These are phyloP conservation scores for Annona squamosa DNA, from an alignment of 164 flowering plant genomes.

Conservation along the genomic window DNA sequence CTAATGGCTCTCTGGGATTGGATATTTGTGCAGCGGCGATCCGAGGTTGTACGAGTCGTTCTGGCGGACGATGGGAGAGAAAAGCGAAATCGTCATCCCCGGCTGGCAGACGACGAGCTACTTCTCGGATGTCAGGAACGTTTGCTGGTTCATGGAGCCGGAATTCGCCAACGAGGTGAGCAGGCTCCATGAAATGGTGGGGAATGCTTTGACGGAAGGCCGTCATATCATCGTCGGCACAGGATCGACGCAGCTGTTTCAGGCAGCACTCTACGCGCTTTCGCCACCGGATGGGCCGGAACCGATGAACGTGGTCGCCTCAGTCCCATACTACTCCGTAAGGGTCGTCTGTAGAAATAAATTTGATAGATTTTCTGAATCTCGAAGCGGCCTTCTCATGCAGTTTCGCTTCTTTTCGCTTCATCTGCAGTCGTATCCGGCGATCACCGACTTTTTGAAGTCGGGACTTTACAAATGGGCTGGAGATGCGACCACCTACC, in stretches of 20 bases:
- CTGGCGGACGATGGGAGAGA: conserved; percentile 62
- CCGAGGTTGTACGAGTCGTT: conserved; percentile 80
- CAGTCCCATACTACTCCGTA: conserved; percentile 82
- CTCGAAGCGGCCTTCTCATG: neutral
- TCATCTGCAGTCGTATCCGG: conserved; percentile 64
- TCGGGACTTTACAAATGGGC: conserved; percentile 75
- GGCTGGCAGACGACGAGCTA: conserved; percentile 81
- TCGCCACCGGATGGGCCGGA: conserved; percentile 31
- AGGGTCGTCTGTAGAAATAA: conserved; percentile 15
- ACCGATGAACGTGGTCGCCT: conserved; percentile 71
- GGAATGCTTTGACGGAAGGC: conserved; percentile 67
- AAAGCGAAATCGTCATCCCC: conserved; percentile 39
- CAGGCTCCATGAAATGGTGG: conserved; percentile 58
- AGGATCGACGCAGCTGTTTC: conserved; percentile 79
- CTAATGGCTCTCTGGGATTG: neutral
- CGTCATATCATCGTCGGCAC: conserved; percentile 78
- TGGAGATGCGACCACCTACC: conserved; percentile 56
- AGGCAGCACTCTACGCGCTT: conserved; percentile 76
- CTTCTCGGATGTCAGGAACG: conserved; percentile 46
- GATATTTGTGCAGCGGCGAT: conserved; percentile 62
- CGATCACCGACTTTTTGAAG: conserved; percentile 48
- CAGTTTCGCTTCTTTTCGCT: neutral
- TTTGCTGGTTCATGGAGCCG: conserved; percentile 91
- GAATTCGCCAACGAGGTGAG: conserved; percentile 45
- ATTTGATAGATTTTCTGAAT: neutral